Evolutionary conservation across 495 filamentous ascomycete genomes (phyloP).

Genomic region (Penicillium herquei): DNA sequence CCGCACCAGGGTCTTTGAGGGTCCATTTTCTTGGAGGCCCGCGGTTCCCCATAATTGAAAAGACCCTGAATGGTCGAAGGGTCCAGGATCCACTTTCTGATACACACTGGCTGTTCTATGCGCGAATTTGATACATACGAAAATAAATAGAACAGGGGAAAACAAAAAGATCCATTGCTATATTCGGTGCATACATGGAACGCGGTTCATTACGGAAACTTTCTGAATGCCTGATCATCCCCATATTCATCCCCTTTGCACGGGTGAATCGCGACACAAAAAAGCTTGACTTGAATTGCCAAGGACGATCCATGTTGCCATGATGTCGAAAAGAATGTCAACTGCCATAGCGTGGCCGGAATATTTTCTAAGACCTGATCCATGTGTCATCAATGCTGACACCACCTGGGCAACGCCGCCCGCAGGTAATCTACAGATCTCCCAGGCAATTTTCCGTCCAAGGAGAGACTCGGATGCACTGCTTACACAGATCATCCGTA

Average conservation of each 20-base stretch:
- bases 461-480: too few relatives aligned
- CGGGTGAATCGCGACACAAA: not conserved
- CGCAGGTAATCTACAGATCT: not conserved
- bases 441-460: too few relatives aligned
- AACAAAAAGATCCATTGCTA: not conserved
- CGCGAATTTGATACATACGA: not conserved
- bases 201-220: not conserved
- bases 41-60: not conserved
- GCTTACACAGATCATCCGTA: too few relatives aligned
- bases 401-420: not conserved
- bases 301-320: not conserved
- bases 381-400: not conserved
- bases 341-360: not conserved
- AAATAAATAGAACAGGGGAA: not conserved
- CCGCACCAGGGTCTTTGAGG: not conserved
- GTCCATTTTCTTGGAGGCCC: not conserved
- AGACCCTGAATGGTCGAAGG: slow-evolving; percentile 1
- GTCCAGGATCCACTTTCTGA: not conserved
- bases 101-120: not conserved
- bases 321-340: not conserved
- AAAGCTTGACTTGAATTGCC: not conserved
- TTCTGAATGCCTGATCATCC: not conserved
- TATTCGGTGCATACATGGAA: not conserved
- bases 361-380: not conserved
- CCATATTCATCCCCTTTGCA: not conserved